Percentiles rank a stretch among this genome's conserved stretches.
phyloP scores from a whole-genome alignment of 2,329 filamentous ascomycete species.

The Atkinsonella hypoxylon region DNA sequence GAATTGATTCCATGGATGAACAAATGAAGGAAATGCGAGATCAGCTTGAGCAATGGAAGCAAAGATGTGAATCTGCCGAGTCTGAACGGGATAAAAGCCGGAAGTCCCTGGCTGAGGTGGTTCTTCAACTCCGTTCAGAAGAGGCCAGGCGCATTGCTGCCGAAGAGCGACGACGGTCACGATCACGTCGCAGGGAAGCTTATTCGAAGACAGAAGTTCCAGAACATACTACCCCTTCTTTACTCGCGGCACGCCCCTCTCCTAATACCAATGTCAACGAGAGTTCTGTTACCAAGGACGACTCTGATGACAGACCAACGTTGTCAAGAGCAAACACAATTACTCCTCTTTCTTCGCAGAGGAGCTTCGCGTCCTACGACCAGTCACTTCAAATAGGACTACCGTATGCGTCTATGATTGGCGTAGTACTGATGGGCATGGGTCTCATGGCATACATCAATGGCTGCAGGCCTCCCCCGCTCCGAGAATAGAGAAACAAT shows the following conservation, averaged over 20 bases:
- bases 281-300: constrained; percentile 17
- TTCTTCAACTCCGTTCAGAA: constrained; percentile 66
- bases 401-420: constrained; percentile 72
- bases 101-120: constrained; percentile 76
- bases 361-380: constrained; percentile 30
- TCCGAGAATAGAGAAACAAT: constrained; percentile 21
- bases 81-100: constrained; percentile 59
- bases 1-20: constrained; percentile 62
- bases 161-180: constrained; percentile 27
- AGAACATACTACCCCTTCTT: not conserved
- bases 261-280: not conserved
- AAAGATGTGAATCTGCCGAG: constrained; percentile 71
- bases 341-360: constrained; percentile 29
- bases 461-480: constrained; percentile 48
- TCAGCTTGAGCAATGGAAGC: constrained; percentile 67
- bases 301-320: constrained; percentile 27
- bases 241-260: not conserved
- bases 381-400: constrained; percentile 39
- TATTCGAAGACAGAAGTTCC: constrained; percentile 7
- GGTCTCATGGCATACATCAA: constrained; percentile 81
- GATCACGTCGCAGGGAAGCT: constrained; percentile 14
- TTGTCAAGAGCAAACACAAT: constrained; percentile 38
- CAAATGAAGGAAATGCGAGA: constrained; percentile 74
- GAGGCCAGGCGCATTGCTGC: constrained; percentile 36
- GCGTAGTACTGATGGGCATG: constrained; percentile 70